Base-by-base conservation (phyloP, 2,329 filamentous ascomycete genomes). In the Ceratocystis diversiconidia region DNA sequence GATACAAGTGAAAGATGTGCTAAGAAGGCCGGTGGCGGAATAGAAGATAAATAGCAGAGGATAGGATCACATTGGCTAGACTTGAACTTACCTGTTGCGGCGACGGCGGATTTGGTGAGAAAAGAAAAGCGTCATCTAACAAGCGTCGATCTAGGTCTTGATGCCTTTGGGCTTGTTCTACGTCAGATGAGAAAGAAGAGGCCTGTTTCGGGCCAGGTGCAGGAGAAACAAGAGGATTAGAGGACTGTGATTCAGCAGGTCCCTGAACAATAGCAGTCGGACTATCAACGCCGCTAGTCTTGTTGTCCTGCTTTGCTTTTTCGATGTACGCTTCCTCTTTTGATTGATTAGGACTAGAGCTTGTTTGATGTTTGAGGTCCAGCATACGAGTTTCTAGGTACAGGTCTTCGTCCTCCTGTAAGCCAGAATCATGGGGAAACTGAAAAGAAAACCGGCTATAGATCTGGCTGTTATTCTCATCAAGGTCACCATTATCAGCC, bases 151-250 rank as follows among this genome's bases (percentile, higher is more conserved):
- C 55, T 36, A 12, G 55, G 15, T 59, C 28, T 19, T 41, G 36
- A 41, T 41, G 36, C 36, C 36, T 41, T 15, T 59, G 19, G 48
- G 22, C 48, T 52, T 10, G 48, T 28, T 52, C 48, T 25, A 25
- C 28, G 30, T 36, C 55, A 8, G 55, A 30, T n/a, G 32, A 19
- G 30, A 28, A 30, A 8, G 32, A 36, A 59, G 55, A 36, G 32
- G 17, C 17, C 55, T 59, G 25, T 8, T 59, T 59, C 12, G n/a
- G 15, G 55, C 25, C 55, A 32, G 25, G 25, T 59, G 55, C 8
- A 57, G 28, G 10, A 36, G 55, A 59, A 59, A 59, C 55, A 59
- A 59, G 25, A 59, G 55, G 55, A 59, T 59, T 19, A 12, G 17
- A 36, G 32, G 30, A 17, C 30, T 59, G 55, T 32, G 28, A n/a